A percentile compares a stretch with the other conserved stretches of the same genome.
Evolutionary conservation across 140 eudicot species (phyloP).

Genomic region (Oenanthe javanica): DNA sequence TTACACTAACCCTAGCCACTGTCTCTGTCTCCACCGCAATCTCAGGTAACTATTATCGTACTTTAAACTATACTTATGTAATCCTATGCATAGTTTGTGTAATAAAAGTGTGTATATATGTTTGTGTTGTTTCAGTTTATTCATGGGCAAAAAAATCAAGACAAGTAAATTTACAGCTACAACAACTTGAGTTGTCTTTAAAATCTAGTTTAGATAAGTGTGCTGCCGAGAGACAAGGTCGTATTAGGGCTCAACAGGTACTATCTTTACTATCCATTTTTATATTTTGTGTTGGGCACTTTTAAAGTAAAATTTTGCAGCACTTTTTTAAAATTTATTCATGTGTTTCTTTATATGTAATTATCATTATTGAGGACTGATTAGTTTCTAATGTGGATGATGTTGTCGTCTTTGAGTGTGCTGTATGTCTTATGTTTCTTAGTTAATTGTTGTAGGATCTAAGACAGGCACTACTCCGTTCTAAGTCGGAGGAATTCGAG

Average conservation of each 20-base stretch:
- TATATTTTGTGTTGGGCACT: no score
- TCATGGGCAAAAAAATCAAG: constrained; percentile 39
- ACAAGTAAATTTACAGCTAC: constrained; percentile 20
- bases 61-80: background rate
- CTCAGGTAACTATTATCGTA: constrained; percentile 21
- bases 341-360: background rate
- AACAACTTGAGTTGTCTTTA: constrained; percentile 50
- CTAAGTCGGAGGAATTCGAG: constrained; percentile 35
- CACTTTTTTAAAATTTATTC: no score
- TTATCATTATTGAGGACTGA: background rate
- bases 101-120: background rate
- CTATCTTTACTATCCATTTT: background rate
- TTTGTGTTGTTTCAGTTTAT: constrained; percentile 28
- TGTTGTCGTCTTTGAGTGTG: background rate
- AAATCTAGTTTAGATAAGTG: constrained; percentile 44
- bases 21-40: constrained; percentile 40
- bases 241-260: constrained; percentile 93
- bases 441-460: constrained; percentile 43
- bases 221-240: constrained; percentile 92
- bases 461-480: constrained; percentile 50
- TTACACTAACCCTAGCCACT: constrained; percentile 37
- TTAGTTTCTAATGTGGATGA: background rate
- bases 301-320: no score
- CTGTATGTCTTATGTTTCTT: constrained; percentile 1
- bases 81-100: background rate